Evolutionary conservation across 129 eudicot genomes (phyloP).

Genomic region (Cynara cardunculus): DNA sequence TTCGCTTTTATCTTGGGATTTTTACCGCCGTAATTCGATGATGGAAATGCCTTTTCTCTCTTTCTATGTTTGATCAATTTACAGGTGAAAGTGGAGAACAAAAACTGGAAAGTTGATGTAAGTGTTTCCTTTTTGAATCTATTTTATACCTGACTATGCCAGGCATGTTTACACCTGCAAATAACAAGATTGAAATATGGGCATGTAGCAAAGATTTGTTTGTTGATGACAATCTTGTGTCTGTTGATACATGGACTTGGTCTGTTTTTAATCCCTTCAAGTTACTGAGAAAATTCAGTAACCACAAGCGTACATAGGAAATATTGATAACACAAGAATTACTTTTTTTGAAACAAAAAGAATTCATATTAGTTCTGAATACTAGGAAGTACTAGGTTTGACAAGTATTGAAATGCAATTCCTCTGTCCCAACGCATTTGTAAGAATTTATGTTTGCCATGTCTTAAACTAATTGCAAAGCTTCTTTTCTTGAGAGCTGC

Average conservation of each 20-base stretch:
- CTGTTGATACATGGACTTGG: too few species aligned
- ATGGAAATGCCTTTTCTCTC: background rate
- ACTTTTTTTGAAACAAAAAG: background rate
- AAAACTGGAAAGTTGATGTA: constrained; percentile 91
- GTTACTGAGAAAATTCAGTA: background rate
- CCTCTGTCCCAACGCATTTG: background rate
- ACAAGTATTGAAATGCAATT: background rate
- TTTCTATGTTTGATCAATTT: constrained; percentile 19
- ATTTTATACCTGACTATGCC: background rate
- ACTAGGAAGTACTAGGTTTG: background rate
- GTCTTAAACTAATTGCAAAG: background rate
- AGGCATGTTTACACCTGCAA: background rate
- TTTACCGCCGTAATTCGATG: background rate
- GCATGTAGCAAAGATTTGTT: background rate
- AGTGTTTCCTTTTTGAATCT: constrained; percentile 25
- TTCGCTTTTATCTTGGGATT: background rate
- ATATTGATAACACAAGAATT: background rate
- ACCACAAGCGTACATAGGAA: background rate
- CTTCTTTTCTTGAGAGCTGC: background rate
- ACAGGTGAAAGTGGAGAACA: constrained; percentile 93
- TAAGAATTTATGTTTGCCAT: background rate
- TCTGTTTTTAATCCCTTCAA: background rate
- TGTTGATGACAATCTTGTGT: too few species aligned
- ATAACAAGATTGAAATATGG: background rate
- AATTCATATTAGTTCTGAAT: background rate